Base-by-base conservation (phyloP, 352 stramenopile species). In the Phytophthora fragariaefolia region DNA sequence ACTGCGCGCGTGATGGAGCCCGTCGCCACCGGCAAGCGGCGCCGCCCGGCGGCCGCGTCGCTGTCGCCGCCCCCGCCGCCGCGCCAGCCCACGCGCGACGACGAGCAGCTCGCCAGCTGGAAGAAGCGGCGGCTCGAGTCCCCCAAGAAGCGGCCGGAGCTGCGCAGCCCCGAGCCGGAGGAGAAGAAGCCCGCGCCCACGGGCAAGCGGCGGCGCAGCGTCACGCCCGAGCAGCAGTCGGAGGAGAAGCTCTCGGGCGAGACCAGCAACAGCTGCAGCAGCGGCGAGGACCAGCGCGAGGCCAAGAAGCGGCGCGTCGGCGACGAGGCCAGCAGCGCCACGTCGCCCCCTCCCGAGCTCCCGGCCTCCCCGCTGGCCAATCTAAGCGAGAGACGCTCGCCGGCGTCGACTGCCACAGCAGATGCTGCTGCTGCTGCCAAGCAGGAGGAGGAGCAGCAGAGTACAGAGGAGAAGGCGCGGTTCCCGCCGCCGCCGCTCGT, bases 331-430 rank as follows among this genome's bases (percentile, higher is more conserved):
- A n/a, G 30, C 15, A 50, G 24, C 10, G 38, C 55, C 0, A 60
- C 56, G 20, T 75, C 73, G 4, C 66, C 73, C 4, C 55, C 69
- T 57, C 55, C 58, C 3, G 55, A 36, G 20, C 24, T 70, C 26
- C 69, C 66, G 27, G 51, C 61, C 3, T 71, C 73, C 3, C 65
- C 65, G 20, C 54, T 40, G 4, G 69, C 63, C 4, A 77, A 80
- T 60, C 18, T 80, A 4, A 64, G 61, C 50, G 58, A 65, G 5
- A 66, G 30, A 63, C 48, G 62, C 38, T 49, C 51, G 18, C 54
- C 62, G 23, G 48, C 49, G 26, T 53, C 32, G 27, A 6, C 18
- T 18, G 17, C 47, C 23, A 36, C 4, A 32, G 38, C 10, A 59
- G 15, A n/a, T n/a, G n/a, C n/a, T n/a, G n/a, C n/a, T n/a, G n/a